Evolutionary conservation across 164 flowering plant species (phyloP), one percentile per base, ranked within the genome.

Genomic region (Tetrastigma voinierianum): DNA sequence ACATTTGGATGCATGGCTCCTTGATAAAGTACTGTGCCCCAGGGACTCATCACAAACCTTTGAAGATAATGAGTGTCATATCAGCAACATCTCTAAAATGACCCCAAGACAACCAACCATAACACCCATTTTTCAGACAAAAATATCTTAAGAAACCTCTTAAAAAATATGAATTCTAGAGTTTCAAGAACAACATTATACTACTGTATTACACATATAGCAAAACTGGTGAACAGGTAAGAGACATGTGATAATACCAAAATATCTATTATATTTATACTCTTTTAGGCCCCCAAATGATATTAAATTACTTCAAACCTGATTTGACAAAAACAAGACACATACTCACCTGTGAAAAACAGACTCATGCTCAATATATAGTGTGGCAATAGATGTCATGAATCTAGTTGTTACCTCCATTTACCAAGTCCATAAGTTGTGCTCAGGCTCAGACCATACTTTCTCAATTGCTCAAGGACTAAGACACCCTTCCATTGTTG

Each of bases 361-460:
- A 54, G 23, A 19, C 5, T 12, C 54, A 24, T 21, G 43, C 18
- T 16, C 8, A 48, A 40, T 55, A 49, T 47, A 52, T 67, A 3
- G 2, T 17, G 51, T 51, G 53, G 14, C 23, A 43, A 25, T 15
- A 21, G 15, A 57, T 59, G 54, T 46, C 24, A 59, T 62, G 46
- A n/a, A 65, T 65, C 48, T 20, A 51, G 51, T 18, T 46, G 51
- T 59, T 83, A 95, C 99, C 97, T 95, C 99, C 99, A 95, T 93
- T 62, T n/a, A n/a, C 97, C 96, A 49, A 95, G 95, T 72, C 97
- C 99, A 81, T 89, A 92, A 40, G 93, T 88, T 70, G 98, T 90
- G 68, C 85, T 85, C 84, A 64, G 98, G 94, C 73, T 86, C 65
- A 90, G 74, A 47, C 91, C 86, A 74, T 68, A 68, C 75, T 76